Evolutionary conservation across 176 grass and related monocot genomes (phyloP), one percentile per base, ranked within the genome.

Genomic region (Rhynchospora breviuscula): DNA sequence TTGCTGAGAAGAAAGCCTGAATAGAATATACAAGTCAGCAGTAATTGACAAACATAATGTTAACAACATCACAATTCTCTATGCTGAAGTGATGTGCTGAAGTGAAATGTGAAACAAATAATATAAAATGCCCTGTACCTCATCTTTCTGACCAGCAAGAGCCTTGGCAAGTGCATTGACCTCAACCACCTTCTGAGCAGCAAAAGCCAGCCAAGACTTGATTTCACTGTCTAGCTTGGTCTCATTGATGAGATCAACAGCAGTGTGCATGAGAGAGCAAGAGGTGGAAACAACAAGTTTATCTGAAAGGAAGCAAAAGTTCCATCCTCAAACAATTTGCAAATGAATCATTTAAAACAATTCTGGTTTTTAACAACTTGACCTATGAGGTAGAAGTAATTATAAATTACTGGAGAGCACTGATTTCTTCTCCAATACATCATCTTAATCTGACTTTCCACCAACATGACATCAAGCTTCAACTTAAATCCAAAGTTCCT

Each of bases 101-200:
- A 40, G 35, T 40, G 35, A 5, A 40, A 40, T 40, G 35, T 40
- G 35, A 40, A 40, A 40, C 35, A 40, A 40, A 40, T 40, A 40
- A 40, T 40, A 40, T 40, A 18, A 21, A 74, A 12, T 74, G 78
- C 64, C 44, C 1, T 64, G 15, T 72, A 94, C 94, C 95, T 93
- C 89, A 48, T 94, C 95, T 86, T 93, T 98, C 9, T 87, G 78
- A 74, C 89, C 92, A 85, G 79, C 85, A 60, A 98, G 90, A 77
- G 95, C 95, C 81, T 93, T 98, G 47, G 90, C 95, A 84, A 98
- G 90, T 18, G 92, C 92, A 84, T 94, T 94, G 75, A 98, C 95
- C 85, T 98, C 95, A 88, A 98, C 81, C 49, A 98, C 95, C 89
- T 98, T 98, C 84, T 98, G 95, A 81, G 95, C 95, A 91, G 95